These are phyloP conservation scores for Coemansia sp. DNA, from an alignment of 192 early-diverging fungal genomes.

Conservation along the genomic window DNA sequence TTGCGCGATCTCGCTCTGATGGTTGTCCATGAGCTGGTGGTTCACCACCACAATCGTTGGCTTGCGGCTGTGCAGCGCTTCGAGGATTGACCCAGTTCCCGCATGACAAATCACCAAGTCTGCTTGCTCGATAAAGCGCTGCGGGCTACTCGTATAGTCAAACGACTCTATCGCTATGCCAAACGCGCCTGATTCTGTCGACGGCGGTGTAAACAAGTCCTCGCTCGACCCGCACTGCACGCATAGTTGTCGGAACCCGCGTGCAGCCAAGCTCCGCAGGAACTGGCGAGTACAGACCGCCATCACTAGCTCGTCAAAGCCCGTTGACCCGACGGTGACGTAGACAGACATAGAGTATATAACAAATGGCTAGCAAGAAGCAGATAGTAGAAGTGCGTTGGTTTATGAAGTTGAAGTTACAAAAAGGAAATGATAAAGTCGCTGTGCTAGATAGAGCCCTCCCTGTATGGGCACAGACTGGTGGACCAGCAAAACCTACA, in stretches of 20 bases:
- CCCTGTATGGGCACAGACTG: neutral
- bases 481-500: constrained; percentile 4
- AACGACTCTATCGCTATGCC: constrained; percentile 43
- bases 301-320: constrained; percentile 76
- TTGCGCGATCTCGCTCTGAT: constrained; percentile 82
- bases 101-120: constrained; percentile 85
- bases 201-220: constrained; percentile 30
- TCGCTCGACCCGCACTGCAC: constrained; percentile 72
- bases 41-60: constrained; percentile 80
- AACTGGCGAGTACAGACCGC: constrained; percentile 53
- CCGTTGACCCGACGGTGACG: constrained; percentile 92
- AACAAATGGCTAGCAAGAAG: neutral
- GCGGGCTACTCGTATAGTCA: constrained; percentile 66
- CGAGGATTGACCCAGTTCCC: constrained; percentile 88
- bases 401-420: neutral
- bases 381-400: neutral
- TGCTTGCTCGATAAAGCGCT: constrained; percentile 61
- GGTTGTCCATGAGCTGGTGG: constrained; percentile 78
- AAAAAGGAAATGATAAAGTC: neutral
- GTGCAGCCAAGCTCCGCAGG: constrained; percentile 49
- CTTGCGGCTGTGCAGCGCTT: constrained; percentile 66
- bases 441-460: neutral
- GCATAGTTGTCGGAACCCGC: constrained; percentile 61
- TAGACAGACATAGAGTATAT: constrained; percentile 15
- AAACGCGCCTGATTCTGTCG: neutral